A percentile compares a stretch with the other conserved stretches of the same genome.
Evolutionary conservation across 1,139 yeast genomes (phyloP).

Genomic region (Kluyveromyces marxianus): DNA sequence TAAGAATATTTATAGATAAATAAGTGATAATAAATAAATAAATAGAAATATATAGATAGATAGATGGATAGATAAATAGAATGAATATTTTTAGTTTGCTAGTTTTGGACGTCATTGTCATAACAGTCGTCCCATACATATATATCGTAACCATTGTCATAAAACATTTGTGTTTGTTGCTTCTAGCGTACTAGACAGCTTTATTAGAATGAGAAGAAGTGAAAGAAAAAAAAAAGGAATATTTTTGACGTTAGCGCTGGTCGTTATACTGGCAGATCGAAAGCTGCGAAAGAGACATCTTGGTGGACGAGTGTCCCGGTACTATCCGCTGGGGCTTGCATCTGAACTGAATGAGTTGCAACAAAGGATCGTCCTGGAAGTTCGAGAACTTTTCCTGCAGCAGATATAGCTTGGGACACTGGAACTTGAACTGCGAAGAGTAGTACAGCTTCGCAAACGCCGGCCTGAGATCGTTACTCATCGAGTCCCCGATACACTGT

Average conservation of each 20-base stretch:
- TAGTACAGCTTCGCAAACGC: constrained; percentile 1
- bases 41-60: no score
- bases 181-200: no score
- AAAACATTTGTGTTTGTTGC: no score
- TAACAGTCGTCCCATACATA: no score
- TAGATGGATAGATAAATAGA: no score
- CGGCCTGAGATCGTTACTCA: neutral
- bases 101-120: no score
- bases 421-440: constrained; percentile 1
- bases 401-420: constrained; percentile 1
- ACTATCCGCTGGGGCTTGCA: constrained; percentile 1
- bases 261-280: constrained; percentile 2
- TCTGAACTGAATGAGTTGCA: neutral
- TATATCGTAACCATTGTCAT: no score
- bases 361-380: constrained; percentile 1
- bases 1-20: no score
- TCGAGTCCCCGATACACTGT: neutral
- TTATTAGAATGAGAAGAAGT: no score
- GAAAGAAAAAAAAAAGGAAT: no score
- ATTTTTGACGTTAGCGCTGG: neutral
- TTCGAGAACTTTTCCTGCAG: neutral
- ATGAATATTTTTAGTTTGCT: no score
- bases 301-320: neutral
- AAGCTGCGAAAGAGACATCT: neutral
- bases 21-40: no score